Evolutionary conservation across 257 asterid genomes (phyloP), one percentile per base, ranked within the genome.

Genomic region (Plectranthus barbatus): DNA sequence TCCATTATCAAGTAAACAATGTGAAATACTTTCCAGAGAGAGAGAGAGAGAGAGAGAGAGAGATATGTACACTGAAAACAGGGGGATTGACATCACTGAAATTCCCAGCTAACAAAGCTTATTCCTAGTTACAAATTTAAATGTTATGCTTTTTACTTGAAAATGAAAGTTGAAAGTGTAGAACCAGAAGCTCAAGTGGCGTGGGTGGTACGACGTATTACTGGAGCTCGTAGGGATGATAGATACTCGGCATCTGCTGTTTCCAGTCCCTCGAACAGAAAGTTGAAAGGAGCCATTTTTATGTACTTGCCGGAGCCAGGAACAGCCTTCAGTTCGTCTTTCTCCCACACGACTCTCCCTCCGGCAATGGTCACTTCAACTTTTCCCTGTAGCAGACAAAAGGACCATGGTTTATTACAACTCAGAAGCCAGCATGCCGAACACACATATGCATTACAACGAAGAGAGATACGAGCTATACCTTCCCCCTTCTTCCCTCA

Each of bases 351-450:
- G 33, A 93, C 56, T 71, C 81, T 83, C 60, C 99, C 99, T 65
- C 96, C 90, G 12, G 95, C 86, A 58, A 93, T 83, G 2, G 99
- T 93, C 49, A 85, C 84, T 79, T 93, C 99, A 20, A 93, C 91
- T 76, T 87, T 90, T 45, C 99, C 97, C 97, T 87, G 68, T 18
- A 67, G 55, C 45, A 7, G 8, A 2, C 12, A 53, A 34, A 10
- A 56, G 0, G 15, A 24, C 12, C 36, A 31, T 31, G 5, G 36
- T 31, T 31, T 31, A 4, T 31, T 6, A 31, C 36, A 31, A 31
- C 36, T 31, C 36, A 23, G 3, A 23, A 23, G 3, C 29, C 10
- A 34, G 18, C 9, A 29, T 44, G 10, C 36, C 14, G 45, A 40
- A 46, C 44, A 39, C n/a, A 39, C 13, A 23, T n/a, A n/a, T n/a